Evolutionary conservation across 257 asterid genomes (phyloP).

Genomic region (Datura wrightii): DNA sequence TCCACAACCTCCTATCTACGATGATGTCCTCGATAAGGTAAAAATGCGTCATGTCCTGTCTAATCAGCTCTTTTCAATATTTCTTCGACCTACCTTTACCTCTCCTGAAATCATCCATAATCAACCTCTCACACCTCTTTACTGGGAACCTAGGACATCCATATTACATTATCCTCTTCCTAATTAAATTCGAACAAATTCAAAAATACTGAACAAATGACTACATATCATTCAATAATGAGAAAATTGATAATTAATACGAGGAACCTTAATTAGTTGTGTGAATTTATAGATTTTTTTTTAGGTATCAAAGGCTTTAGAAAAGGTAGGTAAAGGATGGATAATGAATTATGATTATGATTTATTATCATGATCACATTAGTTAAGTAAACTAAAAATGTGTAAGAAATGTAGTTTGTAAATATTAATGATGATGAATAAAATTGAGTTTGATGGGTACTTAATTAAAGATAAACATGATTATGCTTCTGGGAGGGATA

Average conservation of each 20-base stretch:
- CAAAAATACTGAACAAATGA: neutral
- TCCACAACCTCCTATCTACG: no score
- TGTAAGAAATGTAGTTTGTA: slow-evolving; percentile 32
- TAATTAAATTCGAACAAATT: neutral
- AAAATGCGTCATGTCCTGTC: no score
- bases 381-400: slow-evolving; percentile 31
- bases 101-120: no score
- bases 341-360: neutral
- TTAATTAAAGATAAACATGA: slow-evolving; percentile 46
- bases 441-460: slow-evolving; percentile 39
- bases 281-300: neutral
- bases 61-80: no score
- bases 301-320: neutral
- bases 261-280: neutral
- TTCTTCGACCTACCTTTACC: no score
- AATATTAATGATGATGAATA: slow-evolving; percentile 30
- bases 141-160: neutral
- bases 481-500: slow-evolving; percentile 45
- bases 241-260: neutral
- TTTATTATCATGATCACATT: neutral
- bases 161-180: no score
- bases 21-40: no score
- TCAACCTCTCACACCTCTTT: neutral
- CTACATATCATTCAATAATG: neutral
- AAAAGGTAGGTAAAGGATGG: neutral